Evolutionary conservation across 2,329 filamentous ascomycete species (phyloP), one percentile per base, ranked within the genome.

Genomic region (Mycosphaerella arachidis): DNA sequence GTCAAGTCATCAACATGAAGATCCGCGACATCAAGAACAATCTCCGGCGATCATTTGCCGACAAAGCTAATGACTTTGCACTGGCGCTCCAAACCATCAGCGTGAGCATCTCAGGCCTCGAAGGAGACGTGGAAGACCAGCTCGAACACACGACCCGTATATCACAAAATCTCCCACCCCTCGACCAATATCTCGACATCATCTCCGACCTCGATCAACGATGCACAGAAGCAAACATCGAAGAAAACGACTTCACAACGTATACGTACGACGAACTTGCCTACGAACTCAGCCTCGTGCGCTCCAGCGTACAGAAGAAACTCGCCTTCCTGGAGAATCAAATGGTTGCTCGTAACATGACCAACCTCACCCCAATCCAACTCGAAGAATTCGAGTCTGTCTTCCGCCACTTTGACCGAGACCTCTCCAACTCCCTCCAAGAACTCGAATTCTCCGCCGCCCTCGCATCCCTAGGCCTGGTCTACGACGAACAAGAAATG

Each of bases 181-280:
- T 99, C n/a, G 92, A 97, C 69, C 85, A 90, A 61, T 99, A 95
- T 73, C 83, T 99, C 45, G 87, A 91, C 64, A 90, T 91, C 64
- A 97, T 99, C 71, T 90, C 86, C 13, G 86, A 85, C 10, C 84
- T 97, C 52, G 92, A 97, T 71, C 85, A 86, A 64, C 91, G 96
- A 76, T 99, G 94, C 73, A 84, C 88, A 61, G 93, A 97, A 78
- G 94, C 94, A 63, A 97, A 99, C 74, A 97, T 99, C 65, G 94
- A 99, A 76, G 94, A 99, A 72, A 99, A 99, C 75, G 94, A 99
- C 78, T 97, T 94, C 75, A 99, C 94, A n/a, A 97, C 93, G 8
- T 97, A 97, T 77, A 96, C 93, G 9, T 94, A 97, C 74, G 94
- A 99, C 72, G 94, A 99, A 76, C 83, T 99, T 46, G 86, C 87